Percentiles rank a stretch among this genome's conserved stretches.
Conservation (phyloP, 2,329 filamentous ascomycete species). For the Kalaharituber pfeilii region DNA sequence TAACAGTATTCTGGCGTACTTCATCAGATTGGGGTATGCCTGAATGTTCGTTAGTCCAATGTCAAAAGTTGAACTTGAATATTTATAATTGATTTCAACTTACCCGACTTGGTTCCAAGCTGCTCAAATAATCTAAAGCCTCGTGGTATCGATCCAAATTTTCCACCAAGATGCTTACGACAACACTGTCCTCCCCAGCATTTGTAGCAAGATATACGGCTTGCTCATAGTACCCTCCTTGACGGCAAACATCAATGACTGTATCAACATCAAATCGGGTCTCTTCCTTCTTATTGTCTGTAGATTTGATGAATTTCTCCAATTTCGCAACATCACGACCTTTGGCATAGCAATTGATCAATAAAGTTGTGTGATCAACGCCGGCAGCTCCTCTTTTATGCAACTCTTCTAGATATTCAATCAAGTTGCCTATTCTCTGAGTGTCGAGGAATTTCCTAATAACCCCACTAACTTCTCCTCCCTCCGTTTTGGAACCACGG, state of each 20-base stretch:
- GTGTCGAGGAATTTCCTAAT: slow-evolving; percentile 66
- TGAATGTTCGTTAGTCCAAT: slow-evolving; percentile 30
- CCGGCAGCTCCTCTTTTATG: slow-evolving; percentile 89
- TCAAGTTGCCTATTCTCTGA: slow-evolving; percentile 91
- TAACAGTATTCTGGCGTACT: slow-evolving; percentile 79
- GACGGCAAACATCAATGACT: slow-evolving; percentile 90
- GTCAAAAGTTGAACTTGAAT: no score
- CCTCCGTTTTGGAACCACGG: slow-evolving; percentile 6
- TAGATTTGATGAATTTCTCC: slow-evolving; percentile 73
- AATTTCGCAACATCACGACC: slow-evolving; percentile 93
- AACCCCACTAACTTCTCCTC: slow-evolving; percentile 13
- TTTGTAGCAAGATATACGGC: slow-evolving; percentile 89
- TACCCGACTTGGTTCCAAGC: slow-evolving; percentile 60
- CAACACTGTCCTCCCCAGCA: slow-evolving; percentile 80
- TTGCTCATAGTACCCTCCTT: slow-evolving; percentile 93
- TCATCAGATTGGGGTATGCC: slow-evolving; percentile 81
- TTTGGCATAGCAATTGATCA: slow-evolving; percentile 95
- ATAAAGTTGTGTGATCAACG: slow-evolving; percentile 80
- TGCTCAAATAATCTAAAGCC: slow-evolving; percentile 80
- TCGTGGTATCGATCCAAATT: slow-evolving; percentile 82
- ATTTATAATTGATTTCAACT: slow-evolving; percentile 24
- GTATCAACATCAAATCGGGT: slow-evolving; percentile 95
- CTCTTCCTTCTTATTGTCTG: slow-evolving; percentile 43
- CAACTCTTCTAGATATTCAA: slow-evolving; percentile 89
- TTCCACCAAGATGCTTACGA: slow-evolving; percentile 90